Base-by-base conservation (phyloP, 768 basidiomycete species). In the Suillus luteus region DNA sequence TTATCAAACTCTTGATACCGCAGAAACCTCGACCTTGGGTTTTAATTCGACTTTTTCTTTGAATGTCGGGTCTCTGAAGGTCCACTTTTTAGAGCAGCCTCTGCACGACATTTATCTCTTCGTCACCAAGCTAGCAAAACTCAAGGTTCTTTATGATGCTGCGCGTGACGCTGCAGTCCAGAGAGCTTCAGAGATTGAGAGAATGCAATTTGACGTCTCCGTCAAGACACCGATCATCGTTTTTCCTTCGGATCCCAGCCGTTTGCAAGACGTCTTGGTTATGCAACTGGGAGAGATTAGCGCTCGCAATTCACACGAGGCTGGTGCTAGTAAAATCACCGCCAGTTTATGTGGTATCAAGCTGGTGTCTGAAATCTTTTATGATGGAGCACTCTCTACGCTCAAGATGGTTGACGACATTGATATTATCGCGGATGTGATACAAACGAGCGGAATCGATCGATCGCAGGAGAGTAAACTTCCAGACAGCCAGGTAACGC, bases 381-480 rank as follows among this genome's bases (percentile, higher is more conserved):
- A 81, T 46, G 80, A 81, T 15, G 82, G 79, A 51, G 70, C 82
- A 65, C 65, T 79, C 14, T 82, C 85, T 19, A 79, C 75, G 1
- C 81, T 99, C 63, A 95, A 93, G 75, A 93, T 99, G 69, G 90
- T 99, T 40, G 93, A 97, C 67, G 92, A 96, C 70, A 95, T 97
- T 55, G 82, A 90, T 64, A 82, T 98, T 64, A 78, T 77, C 5
- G 85, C 90, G 10, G 84, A 89, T 31, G 76, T 95, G 59, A 75
- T 85, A 31, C 93, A 96, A 75, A 82, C 78, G 7, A 80, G 78
- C 55, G 80, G 78, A 15, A 81, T 86, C 48, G 81, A 91, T 69
- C 81, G 86, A 19, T 70, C 71, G n/a, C 72, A 75, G 19, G 82
- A 89, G 63, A 71, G 73, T 38, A 79, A 83, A 41, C 76, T 79